These are phyloP conservation scores for Phylloporus arenicola DNA, from an alignment of 768 basidiomycete species.

Conservation along the genomic window DNA sequence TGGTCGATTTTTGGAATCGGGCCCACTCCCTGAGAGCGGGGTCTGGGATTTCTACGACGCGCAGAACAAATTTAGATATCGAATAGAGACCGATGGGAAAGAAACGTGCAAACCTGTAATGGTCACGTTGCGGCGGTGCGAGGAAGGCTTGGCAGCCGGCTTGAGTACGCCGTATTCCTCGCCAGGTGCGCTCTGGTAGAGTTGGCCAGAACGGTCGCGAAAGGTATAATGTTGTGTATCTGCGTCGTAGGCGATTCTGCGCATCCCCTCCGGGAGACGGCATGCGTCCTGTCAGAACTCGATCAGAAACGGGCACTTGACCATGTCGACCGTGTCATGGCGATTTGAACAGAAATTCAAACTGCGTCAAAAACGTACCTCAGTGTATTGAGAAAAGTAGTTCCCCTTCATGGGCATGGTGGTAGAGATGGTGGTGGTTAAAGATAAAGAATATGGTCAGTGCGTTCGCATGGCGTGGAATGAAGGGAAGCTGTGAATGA, in stretches of 20 bases:
- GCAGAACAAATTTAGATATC: neutral
- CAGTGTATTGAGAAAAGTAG: constrained; percentile 22
- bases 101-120: constrained; percentile 17
- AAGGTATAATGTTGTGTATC: constrained; percentile 50
- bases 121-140: constrained; percentile 24
- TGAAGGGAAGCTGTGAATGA: neutral
- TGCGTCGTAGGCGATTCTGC: constrained; percentile 48
- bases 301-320: neutral
- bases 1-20: constrained; percentile 11
- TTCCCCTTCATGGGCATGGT: neutral
- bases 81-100: constrained; percentile 1
- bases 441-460: neutral
- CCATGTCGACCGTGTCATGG: neutral
- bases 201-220: constrained; percentile 38
- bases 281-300: constrained; percentile 28
- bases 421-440: constrained; percentile 11
- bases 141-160: constrained; percentile 26
- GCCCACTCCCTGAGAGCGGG: constrained; percentile 23
- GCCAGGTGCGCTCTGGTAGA: constrained; percentile 44
- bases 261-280: constrained; percentile 40
- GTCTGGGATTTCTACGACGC: constrained; percentile 21
- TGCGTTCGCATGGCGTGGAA: neutral
- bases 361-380: constrained; percentile 13
- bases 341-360: neutral
- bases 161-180: constrained; percentile 40